These are phyloP conservation scores for Sphaerostilbella broomeana DNA, from an alignment of 2,329 filamentous ascomycete genomes.

Conservation along the genomic window DNA sequence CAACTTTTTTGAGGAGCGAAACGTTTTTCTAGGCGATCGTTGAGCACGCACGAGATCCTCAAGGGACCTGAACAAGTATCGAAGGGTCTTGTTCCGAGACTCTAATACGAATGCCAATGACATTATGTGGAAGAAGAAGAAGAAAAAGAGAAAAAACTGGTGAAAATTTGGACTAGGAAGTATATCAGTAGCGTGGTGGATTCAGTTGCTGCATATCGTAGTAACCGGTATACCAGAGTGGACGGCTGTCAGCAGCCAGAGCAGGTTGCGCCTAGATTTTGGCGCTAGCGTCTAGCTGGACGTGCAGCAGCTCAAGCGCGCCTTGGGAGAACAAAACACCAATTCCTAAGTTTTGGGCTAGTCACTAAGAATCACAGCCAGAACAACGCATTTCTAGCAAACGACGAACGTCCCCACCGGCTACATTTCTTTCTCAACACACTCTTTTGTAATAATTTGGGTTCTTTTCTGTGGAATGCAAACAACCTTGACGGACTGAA, in stretches of 20 bases:
- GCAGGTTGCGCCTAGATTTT: not conserved
- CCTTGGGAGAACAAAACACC: slow-evolving; percentile 13
- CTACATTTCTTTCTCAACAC: no score
- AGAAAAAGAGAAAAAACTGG: slow-evolving; percentile 13
- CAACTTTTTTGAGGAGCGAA: slow-evolving; percentile 67
- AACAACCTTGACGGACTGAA: slow-evolving; percentile 3
- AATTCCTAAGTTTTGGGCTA: slow-evolving; percentile 9
- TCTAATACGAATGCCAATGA: slow-evolving; percentile 95
- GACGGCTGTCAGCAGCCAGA: no score
- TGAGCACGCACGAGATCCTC: slow-evolving; percentile 89
- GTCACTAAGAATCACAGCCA: slow-evolving; percentile 1
- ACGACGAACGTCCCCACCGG: not conserved
- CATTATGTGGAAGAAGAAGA: slow-evolving; percentile 58
- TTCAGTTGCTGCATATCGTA: slow-evolving; percentile 24
- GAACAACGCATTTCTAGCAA: not conserved
- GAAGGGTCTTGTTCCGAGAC: slow-evolving; percentile 90
- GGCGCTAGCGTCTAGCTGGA: slow-evolving; percentile 6
- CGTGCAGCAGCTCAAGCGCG: slow-evolving; percentile 11
- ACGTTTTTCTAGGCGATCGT: slow-evolving; percentile 85
- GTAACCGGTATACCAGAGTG: no score
- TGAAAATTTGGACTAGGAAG: slow-evolving; percentile 21
- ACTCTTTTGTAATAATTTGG: no score
- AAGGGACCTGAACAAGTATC: slow-evolving; percentile 87
- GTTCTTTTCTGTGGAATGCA: slow-evolving; percentile 4
- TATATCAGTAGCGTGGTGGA: not conserved